Evolutionary conservation across 345 rosid genomes (phyloP).

Genomic region (Brassica juncea): DNA sequence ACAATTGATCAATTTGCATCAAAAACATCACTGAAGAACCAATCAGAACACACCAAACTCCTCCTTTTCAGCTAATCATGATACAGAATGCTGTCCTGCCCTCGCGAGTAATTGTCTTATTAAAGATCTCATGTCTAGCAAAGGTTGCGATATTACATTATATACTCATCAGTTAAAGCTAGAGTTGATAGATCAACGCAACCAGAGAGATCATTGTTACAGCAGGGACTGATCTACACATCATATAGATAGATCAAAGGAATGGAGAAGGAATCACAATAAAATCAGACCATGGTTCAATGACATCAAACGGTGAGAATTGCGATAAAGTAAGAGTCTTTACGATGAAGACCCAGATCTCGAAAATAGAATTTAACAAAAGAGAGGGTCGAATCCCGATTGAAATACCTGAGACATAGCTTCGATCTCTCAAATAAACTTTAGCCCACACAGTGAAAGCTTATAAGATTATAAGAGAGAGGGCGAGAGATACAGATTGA

Average conservation of each 20-base stretch:
- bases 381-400: not conserved
- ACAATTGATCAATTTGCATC: not conserved
- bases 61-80: not conserved
- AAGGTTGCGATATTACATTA: not conserved
- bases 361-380: not conserved
- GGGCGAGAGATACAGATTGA: not conserved
- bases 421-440: constrained; percentile 1
- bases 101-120: not conserved
- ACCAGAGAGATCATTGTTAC: not conserved
- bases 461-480: not conserved
- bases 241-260: constrained; percentile 4
- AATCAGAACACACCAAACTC: constrained; percentile 1
- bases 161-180: not conserved
- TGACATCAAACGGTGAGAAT: not conserved
- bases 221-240: not conserved
- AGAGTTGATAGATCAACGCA: constrained; percentile 8
- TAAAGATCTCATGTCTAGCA: not conserved
- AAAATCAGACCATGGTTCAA: not conserved
- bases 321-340: constrained; percentile 15
- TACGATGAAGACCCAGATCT: constrained; percentile 16
- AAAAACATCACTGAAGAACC: not conserved
- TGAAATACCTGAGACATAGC: constrained; percentile 38
- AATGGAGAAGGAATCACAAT: not conserved
- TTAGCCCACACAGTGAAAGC: constrained; percentile 6
- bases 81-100: not conserved